These are phyloP conservation scores for Solanum ahanhuiri DNA, from an alignment of 257 asterid genomes.

Conservation along the genomic window DNA sequence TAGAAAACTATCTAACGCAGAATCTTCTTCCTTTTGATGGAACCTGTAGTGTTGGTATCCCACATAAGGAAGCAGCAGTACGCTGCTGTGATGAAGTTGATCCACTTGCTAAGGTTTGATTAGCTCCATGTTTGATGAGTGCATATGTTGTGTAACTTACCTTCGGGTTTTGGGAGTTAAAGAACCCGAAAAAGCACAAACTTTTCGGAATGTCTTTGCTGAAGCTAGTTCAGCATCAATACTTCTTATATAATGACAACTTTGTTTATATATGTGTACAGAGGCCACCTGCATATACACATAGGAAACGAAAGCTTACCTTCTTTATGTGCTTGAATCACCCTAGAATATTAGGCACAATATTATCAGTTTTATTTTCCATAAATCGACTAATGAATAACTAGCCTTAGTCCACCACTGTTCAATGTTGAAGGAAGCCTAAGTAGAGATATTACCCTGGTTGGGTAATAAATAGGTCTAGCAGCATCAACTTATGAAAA, in stretches of 20 bases:
- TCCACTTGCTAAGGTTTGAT: conserved; percentile 59
- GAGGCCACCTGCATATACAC: background rate
- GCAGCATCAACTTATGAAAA: background rate
- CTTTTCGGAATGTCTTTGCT: background rate
- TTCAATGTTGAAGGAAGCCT: background rate
- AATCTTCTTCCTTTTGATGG: conserved; percentile 3
- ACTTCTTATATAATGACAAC: background rate
- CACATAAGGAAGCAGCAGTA: conserved; percentile 61
- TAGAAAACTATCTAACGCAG: background rate
- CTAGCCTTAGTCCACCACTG: background rate
- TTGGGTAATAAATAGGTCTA: background rate
- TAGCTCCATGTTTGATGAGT: background rate
- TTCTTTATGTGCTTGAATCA: background rate
- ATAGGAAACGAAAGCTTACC: background rate
- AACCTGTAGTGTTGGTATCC: conserved; percentile 53
- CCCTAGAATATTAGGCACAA: background rate
- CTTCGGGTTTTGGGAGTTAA: background rate
- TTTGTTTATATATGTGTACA: background rate
- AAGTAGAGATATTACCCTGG: background rate
- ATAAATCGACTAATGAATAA: background rate
- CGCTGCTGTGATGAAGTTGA: conserved; percentile 62
- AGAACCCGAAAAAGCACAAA: background rate
- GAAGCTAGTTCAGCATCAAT: background rate
- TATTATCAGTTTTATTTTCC: background rate
- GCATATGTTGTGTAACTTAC: background rate